phyloP scores from a whole-genome alignment of 2,329 filamentous ascomycete genomes.

The Amesomyces nigricolor region DNA sequence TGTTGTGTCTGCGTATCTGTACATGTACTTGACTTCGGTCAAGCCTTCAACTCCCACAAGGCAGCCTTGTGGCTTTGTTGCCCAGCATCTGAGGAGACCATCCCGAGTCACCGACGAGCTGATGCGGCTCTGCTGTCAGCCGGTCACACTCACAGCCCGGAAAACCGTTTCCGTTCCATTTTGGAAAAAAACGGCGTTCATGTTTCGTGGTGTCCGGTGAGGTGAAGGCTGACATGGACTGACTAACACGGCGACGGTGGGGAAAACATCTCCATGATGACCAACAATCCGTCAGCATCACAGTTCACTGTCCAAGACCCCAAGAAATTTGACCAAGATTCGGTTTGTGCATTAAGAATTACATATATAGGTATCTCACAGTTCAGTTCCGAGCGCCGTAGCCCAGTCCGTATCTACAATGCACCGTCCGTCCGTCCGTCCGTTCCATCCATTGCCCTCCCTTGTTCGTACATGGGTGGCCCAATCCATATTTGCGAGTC shows the following conservation, averaged over 20 bases:
- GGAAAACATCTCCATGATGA: neutral
- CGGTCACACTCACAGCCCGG: neutral
- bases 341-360: constrained; percentile 8
- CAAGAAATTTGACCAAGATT: neutral
- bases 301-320: neutral
- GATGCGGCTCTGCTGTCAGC: neutral
- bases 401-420: constrained; percentile 3
- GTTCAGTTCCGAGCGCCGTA: neutral
- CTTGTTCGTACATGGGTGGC: neutral
- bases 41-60: too few species aligned
- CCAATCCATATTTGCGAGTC: too few species aligned
- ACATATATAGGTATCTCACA: constrained; percentile 6
- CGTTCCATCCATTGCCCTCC: neutral
- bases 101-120: too few species aligned
- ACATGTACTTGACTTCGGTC: too few species aligned
- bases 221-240: neutral
- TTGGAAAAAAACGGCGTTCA: too few species aligned
- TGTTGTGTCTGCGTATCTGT: too few species aligned
- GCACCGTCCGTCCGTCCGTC: neutral
- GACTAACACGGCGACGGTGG: neutral
- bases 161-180: neutral
- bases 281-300: neutral
- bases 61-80: too few species aligned
- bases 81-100: too few species aligned
- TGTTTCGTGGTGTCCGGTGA: too few species aligned